Conservation (phyloP, 129 eudicot genomes). For the Mikania micrantha region DNA sequence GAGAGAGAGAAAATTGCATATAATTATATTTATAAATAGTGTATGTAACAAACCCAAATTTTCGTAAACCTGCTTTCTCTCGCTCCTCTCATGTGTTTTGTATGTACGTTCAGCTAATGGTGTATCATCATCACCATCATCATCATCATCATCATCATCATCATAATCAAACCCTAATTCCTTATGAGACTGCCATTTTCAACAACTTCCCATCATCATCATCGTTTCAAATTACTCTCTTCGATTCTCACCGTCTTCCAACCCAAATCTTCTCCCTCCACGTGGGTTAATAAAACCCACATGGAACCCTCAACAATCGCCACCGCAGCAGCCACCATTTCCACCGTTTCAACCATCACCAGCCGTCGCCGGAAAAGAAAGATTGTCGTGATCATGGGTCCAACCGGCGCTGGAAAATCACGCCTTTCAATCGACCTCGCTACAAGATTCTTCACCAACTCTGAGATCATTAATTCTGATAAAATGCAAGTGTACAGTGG, state of each 20-base stretch:
- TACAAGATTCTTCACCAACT: slow-evolving; percentile 26
- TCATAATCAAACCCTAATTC: slow-evolving; percentile 6
- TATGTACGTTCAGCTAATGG: slow-evolving; percentile 23
- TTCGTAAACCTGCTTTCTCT: not conserved
- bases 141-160: slow-evolving; percentile 4
- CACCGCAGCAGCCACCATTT: not conserved
- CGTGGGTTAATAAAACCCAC: slow-evolving; percentile 10
- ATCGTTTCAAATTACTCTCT: slow-evolving; percentile 20
- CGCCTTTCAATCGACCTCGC: slow-evolving; percentile 66
- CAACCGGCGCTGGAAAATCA: slow-evolving; percentile 84
- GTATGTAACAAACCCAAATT: slow-evolving; percentile 18
- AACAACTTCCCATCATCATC: slow-evolving; percentile 15
- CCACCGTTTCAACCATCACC: not conserved
- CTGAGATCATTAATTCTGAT: slow-evolving; percentile 75
- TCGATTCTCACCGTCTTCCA: slow-evolving; percentile 19
- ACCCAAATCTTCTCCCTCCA: slow-evolving; percentile 12
- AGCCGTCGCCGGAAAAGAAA: slow-evolving; percentile 27
- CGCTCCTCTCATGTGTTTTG: slow-evolving; percentile 21
- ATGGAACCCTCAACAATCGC: slow-evolving; percentile 23
- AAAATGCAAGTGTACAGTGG: slow-evolving; percentile 75
- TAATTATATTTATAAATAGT: slow-evolving; percentile 8
- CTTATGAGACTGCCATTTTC: slow-evolving; percentile 33
- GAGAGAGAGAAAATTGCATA: not conserved
- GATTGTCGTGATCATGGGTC: slow-evolving; percentile 56
- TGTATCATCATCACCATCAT: not conserved